phyloP scores from a whole-genome alignment of 768 basidiomycete species.

The Leccinum disarticulatum region DNA sequence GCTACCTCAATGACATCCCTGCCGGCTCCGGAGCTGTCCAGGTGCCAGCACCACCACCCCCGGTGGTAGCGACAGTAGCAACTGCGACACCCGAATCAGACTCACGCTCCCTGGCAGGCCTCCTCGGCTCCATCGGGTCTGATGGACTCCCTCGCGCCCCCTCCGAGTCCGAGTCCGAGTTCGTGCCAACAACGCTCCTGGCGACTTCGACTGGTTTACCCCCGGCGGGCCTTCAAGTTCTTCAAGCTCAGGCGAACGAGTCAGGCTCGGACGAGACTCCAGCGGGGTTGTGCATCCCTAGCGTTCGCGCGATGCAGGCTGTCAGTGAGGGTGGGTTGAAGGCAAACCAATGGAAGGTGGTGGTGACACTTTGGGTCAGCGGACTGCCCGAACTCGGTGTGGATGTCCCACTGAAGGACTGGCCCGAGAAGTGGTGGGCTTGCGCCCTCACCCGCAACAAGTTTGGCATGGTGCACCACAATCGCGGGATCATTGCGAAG shows the following conservation, averaged over 20 bases:
- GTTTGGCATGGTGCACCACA: not conserved
- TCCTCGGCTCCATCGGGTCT: not conserved
- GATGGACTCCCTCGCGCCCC: too few species aligned
- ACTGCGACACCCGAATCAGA: not conserved
- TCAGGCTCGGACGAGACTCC: too few species aligned
- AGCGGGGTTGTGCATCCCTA: not conserved
- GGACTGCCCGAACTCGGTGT: not conserved
- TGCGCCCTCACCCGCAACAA: not conserved
- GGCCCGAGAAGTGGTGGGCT: not conserved
- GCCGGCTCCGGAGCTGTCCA: not conserved
- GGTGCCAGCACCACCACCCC: not conserved
- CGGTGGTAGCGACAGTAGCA: not conserved
- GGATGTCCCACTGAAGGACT: not conserved
- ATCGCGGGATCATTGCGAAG: not conserved
- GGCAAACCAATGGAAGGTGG: not conserved
- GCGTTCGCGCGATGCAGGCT: not conserved
- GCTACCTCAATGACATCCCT: not conserved
- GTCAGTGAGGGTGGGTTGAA: not conserved
- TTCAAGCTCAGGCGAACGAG: too few species aligned
- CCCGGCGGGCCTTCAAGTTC: too few species aligned
- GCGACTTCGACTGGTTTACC: too few species aligned
- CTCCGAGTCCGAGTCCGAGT: too few species aligned
- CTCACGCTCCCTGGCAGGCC: not conserved
- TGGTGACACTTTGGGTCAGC: not conserved
- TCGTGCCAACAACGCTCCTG: too few species aligned